A percentile compares a stretch with the other conserved stretches of the same genome.
Evolutionary conservation across 352 stramenopile species (phyloP).

Genomic region (Globisporangium emineosum): DNA sequence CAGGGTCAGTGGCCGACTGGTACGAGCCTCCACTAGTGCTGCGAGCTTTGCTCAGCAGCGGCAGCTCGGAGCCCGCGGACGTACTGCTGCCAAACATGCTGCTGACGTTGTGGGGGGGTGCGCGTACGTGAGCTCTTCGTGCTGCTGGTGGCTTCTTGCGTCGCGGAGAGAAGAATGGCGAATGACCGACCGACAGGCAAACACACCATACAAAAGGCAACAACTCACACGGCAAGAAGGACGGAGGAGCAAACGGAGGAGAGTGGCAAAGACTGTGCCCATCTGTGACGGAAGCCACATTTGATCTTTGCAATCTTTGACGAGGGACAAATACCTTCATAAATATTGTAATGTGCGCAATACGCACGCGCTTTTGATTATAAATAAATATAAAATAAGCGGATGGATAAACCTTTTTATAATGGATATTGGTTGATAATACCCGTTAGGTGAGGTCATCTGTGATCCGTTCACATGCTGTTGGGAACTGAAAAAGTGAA

Average conservation of each 20-base stretch:
- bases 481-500: neutral
- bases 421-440: neutral
- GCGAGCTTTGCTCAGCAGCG: constrained; percentile 18
- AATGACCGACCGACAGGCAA: no score
- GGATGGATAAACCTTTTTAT: neutral
- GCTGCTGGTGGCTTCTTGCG: neutral
- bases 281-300: constrained; percentile 9
- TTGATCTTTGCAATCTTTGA: neutral
- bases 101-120: neutral
- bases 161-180: neutral
- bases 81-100: neutral
- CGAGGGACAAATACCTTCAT: neutral
- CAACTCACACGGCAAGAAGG: neutral
- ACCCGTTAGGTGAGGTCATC: neutral
- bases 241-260: neutral
- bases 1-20: neutral
- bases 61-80: constrained; percentile 15
- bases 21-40: neutral
- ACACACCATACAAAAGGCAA: constrained; percentile 1
- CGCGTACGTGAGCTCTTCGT: neutral
- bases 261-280: constrained; percentile 7
- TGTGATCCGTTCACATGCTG: neutral
- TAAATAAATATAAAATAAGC: no score
- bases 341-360: neutral
- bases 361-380: no score